Base-by-base conservation (phyloP, 2,329 filamentous ascomycete species). In the Fusarium neocosmosporiellum region DNA sequence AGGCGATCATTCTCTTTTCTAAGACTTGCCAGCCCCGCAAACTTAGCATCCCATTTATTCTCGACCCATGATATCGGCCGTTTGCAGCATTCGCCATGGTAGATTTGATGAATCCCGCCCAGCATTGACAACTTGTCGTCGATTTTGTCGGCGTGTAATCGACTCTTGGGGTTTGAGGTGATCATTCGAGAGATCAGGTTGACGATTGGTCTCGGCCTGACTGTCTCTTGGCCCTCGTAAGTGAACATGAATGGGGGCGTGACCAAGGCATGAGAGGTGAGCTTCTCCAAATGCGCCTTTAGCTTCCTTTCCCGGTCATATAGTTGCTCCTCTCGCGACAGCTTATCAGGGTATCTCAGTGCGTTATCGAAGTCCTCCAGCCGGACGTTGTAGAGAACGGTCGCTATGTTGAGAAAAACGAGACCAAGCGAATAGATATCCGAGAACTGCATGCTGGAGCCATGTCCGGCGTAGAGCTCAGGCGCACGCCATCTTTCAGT, bases 351-450 rank as follows among this genome's bases (percentile, higher is more conserved):
- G 43, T 81, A 81, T 62, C 67, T 81, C 10, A 86, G 72, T 3
- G 82, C 75, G 13, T 80, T 78, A 20, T 86, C 82, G 68, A 85
- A 86, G 11, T 83, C 80, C 18, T 77, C 75, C 16, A 85, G 70
- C 2, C 81, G 78, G 11, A 78, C 81, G 36, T 83, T 79, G 70
- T 86, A 85, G 0, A 87, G 72, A 2, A 85, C 78, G 1, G 84
- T 85, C 3, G 84, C 81, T 18, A 87, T 82, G 67, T 83, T 84
- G 8, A 87, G 75, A 57, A 84, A 83, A 1, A 87, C 82, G 3
- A 86, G 77, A 0, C 86, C 86, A 4, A 87, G 81, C 2, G 84
- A 86, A 70, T 85, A 87, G 7, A 87, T 81, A 67, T 87, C 86
- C 7, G 85, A 85, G 2, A 83, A 78, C 66, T 85, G 82, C 84